Base-by-base conservation (phyloP, 345 rosid genomes). In the Boechera divaricarpa region DNA sequence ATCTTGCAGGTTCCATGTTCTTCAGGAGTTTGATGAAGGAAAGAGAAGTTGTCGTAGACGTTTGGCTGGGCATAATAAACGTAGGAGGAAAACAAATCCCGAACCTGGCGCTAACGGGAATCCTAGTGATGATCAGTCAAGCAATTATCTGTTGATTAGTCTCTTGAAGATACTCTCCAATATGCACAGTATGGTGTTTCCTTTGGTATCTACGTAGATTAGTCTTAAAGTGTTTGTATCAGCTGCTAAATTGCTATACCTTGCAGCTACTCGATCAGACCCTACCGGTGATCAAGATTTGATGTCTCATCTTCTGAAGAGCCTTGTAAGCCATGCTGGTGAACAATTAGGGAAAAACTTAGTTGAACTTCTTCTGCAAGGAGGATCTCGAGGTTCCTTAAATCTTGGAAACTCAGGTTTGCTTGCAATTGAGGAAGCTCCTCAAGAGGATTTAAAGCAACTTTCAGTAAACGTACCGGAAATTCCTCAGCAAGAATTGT, bases 31-130 rank as follows among this genome's bases (percentile, higher is more conserved):
- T 79, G 98, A 96, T 82, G 99, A 96, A 80, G 99, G 99, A 8
- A 96, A 93, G 88, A 87, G 99, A 86, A 96, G 99, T 71, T 96
- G 99, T 70, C 93, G 99, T 36, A 87, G 98, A 74, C 98, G 99
- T 70, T 82, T 96, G 84, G 99, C 99, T 81, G 98, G 99, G 18
- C 99, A 96, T 78, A 93, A 96, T 80, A 93, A 91, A 75, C 86
- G 99, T 73, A 90, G 99, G 77, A 93, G 97, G 84, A 96, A 96
- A 74, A 91, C 96, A 21, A 91, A 91, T 83, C 98, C 94, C 1
- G 98, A 88, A 26, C 56, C 93, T 74, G 84, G 73, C 42, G 61
- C 79, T 44, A 87, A 75, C 36, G 86, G 86, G 81, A 91, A 71
- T 77, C 75, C 97, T 57, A 85, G 84, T 49, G 91, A 89, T 78